Evolutionary conservation across 2,329 filamentous ascomycete genomes (phyloP).

Genomic region (Lachnellula occidentalis): DNA sequence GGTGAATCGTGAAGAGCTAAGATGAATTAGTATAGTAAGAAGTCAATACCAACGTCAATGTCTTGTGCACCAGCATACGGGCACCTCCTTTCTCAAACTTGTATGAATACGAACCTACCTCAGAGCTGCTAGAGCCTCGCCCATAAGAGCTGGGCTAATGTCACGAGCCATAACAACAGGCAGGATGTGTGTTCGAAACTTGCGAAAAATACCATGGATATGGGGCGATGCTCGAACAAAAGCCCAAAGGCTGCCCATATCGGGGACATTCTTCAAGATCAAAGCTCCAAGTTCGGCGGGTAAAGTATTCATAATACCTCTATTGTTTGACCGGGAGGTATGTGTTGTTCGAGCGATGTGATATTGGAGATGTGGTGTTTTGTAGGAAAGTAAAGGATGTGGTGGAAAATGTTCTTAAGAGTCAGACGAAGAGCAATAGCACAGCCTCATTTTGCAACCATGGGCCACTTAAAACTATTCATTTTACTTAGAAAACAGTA

Average conservation of each 20-base stretch:
- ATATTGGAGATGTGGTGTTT: not conserved
- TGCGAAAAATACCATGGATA: slow-evolving; percentile 1
- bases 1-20: not conserved
- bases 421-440: not conserved
- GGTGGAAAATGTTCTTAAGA: not conserved
- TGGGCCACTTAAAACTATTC: too few species aligned
- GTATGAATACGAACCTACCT: too few species aligned
- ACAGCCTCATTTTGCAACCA: not conserved
- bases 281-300: not conserved
- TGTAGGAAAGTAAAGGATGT: not conserved
- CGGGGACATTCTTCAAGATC: slow-evolving; percentile 1
- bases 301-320: not conserved
- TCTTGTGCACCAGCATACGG: too few species aligned
- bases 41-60: too few species aligned
- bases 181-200: slow-evolving; percentile 2
- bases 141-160: not conserved
- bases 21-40: too few species aligned
- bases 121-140: slow-evolving; percentile 4
- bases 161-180: slow-evolving; percentile 5
- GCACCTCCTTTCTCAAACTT: too few species aligned
- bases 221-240: slow-evolving; percentile 3
- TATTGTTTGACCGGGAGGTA: not conserved
- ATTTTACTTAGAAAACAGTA: too few species aligned
- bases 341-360: not conserved
- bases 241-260: slow-evolving; percentile 5